Conservation (phyloP, 1,139 yeast genomes). For the Zygosaccharomyces sapae region DNA sequence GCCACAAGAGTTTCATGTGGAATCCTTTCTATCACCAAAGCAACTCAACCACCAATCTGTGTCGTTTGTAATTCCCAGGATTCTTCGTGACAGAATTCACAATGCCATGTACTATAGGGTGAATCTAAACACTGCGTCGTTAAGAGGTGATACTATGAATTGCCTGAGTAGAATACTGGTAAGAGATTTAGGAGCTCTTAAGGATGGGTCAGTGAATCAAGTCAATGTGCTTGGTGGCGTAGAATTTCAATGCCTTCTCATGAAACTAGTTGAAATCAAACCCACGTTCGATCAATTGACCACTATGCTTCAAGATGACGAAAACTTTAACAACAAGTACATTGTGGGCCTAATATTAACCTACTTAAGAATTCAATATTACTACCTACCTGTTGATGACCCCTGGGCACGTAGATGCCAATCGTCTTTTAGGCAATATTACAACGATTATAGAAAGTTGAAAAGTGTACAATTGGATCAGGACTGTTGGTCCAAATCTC, state of each 20-base stretch:
- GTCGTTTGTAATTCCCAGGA: constrained; percentile 34
- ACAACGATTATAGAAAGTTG: constrained; percentile 31
- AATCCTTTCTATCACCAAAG: constrained; percentile 29
- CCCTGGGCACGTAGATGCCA: constrained; percentile 12
- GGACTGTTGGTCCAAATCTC: constrained; percentile 33
- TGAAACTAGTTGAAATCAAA: constrained; percentile 34
- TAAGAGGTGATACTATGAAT: constrained; percentile 32
- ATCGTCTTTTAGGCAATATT: constrained; percentile 19
- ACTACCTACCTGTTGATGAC: constrained; percentile 19
- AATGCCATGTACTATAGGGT: constrained; percentile 33
- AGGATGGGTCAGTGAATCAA: constrained; percentile 17
- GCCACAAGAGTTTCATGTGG: constrained; percentile 33
- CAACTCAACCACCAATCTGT: constrained; percentile 35
- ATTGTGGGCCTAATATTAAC: constrained; percentile 28
- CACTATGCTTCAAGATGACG: constrained; percentile 15
- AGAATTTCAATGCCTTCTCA: constrained; percentile 33
- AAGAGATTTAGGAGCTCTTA: constrained; percentile 29
- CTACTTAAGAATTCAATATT: constrained; percentile 33
- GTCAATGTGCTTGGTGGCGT: constrained; percentile 31
- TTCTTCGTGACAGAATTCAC: constrained; percentile 33
- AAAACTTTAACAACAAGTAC: constrained; percentile 30
- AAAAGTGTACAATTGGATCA: constrained; percentile 25
- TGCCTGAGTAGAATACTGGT: constrained; percentile 23
- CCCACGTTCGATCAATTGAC: constrained; percentile 32
- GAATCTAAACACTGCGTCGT: constrained; percentile 24